A percentile compares a stretch with the other conserved stretches of the same genome.
Evolutionary conservation across 2,329 filamentous ascomycete species (phyloP).

Genomic region (Colletotrichum sp.): DNA sequence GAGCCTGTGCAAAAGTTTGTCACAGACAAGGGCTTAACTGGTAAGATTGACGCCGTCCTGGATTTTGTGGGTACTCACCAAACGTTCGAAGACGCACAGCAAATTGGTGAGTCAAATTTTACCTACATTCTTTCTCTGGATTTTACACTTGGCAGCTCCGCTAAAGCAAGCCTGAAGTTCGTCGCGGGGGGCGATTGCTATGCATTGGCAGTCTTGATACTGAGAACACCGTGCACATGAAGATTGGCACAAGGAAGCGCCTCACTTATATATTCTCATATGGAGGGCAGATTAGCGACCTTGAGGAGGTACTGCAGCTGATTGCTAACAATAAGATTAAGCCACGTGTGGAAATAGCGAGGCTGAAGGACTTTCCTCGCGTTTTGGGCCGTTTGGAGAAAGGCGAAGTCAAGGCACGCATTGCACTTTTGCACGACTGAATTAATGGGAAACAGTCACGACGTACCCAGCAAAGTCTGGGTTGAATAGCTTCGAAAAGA

Average conservation of each 20-base stretch:
- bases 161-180: slow-evolving; percentile 26
- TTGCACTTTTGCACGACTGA: slow-evolving; percentile 23
- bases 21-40: slow-evolving; percentile 21
- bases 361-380: slow-evolving; percentile 35
- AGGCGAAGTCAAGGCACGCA: slow-evolving; percentile 34
- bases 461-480: not conserved
- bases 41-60: slow-evolving; percentile 31
- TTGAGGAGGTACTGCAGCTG: slow-evolving; percentile 39
- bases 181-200: slow-evolving; percentile 38
- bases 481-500: not conserved
- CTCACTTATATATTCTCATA: slow-evolving; percentile 47
- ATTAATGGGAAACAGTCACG: not conserved
- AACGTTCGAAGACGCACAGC: slow-evolving; percentile 39
- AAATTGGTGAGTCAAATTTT: slow-evolving; percentile 29
- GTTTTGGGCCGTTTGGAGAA: slow-evolving; percentile 36
- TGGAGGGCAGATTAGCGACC: slow-evolving; percentile 42
- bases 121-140: not conserved
- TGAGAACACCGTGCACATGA: slow-evolving; percentile 47
- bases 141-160: not conserved
- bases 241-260: slow-evolving; percentile 45
- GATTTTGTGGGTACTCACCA: slow-evolving; percentile 40
- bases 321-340: slow-evolving; percentile 35
- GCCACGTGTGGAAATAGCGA: slow-evolving; percentile 37
- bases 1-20: slow-evolving; percentile 32
- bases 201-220: slow-evolving; percentile 43